Base-by-base conservation (phyloP, 805 yeast species). In the Kurtzmaniella fragi region DNA sequence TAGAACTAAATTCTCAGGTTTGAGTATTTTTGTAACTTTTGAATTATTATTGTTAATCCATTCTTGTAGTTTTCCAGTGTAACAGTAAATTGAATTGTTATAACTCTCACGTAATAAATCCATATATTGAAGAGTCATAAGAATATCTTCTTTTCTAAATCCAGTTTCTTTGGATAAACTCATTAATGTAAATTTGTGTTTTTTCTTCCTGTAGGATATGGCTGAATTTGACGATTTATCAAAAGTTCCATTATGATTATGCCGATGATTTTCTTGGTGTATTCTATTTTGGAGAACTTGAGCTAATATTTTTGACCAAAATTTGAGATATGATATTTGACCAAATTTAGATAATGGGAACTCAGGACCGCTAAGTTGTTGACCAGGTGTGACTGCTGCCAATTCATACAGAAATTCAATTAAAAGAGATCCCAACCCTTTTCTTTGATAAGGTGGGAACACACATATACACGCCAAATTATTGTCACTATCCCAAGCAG, bases 381-480 rank as follows among this genome's bases (percentile, higher is more conserved):
- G 78, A 32, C 84, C 85, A 12, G 71, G 73, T 30, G 77, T 62
- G 12, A 49, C 42, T 31, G 45, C 65, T 0, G 96, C 87, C 15
- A 90, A 57, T 25, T 73, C 80, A 54, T 91, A 93, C 29, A 95
- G 86, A 48, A 88, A 85, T 43, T 87, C 87, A 12, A 93, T 86
- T 30, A 93, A 57, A 9, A 87, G 65, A 4, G 87, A 78, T 0
- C 98, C 99, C 17, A 90, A 57, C 6, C 78, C 82, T 31, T 74
- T 72, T 42, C 87, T 70, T 57, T 91, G 98, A 56, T 79, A 93
- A 2, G 96, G 96, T 1, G 99, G 99, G 44, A 93, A 85, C 3
- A 88, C 79, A 47, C 93, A 71, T 10, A 93, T 84, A 54, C 98
- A 93, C 0, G 97, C 96, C 29, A 93, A 65, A 54, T 91, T 93